These are phyloP conservation scores for Tulasnella calospora DNA, from an alignment of 768 basidiomycete genomes.

Conservation along the genomic window DNA sequence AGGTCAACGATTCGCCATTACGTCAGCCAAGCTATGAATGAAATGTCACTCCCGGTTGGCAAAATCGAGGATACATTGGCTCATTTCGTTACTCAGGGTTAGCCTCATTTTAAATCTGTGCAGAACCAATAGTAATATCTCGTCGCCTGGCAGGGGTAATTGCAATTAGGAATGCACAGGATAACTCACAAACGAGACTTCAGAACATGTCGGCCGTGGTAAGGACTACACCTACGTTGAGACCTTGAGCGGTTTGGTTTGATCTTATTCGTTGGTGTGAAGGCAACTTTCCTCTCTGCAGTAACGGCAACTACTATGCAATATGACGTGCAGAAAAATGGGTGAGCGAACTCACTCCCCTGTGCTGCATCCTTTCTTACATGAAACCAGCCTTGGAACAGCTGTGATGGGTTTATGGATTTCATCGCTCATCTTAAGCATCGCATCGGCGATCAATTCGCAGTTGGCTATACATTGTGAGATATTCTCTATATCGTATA, in stretches of 20 bases:
- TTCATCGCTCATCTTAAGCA: conserved; percentile 24
- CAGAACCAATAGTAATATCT: too few species aligned
- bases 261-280: too few species aligned
- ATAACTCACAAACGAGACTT: neutral
- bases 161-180: conserved; percentile 49
- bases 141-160: conserved; percentile 51
- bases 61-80: conserved; percentile 59
- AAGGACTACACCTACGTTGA: neutral
- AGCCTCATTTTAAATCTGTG: too few species aligned
- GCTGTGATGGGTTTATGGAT: conserved; percentile 28
- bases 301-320: conserved; percentile 9
- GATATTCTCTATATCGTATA: conserved; percentile 41
- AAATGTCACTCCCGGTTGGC: conserved; percentile 65
- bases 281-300: neutral
- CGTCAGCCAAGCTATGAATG: neutral
- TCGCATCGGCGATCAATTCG: conserved; percentile 28
- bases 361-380: neutral
- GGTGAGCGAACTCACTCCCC: neutral
- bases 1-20: neutral
- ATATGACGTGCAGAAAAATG: neutral
- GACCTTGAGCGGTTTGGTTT: too few species aligned
- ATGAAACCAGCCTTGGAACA: conserved; percentile 35
- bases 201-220: conserved; percentile 25
- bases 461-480: conserved; percentile 26
- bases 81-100: conserved; percentile 72